Evolutionary conservation across 305 asterid species (phyloP).

Genomic region (Rubia balearica): DNA sequence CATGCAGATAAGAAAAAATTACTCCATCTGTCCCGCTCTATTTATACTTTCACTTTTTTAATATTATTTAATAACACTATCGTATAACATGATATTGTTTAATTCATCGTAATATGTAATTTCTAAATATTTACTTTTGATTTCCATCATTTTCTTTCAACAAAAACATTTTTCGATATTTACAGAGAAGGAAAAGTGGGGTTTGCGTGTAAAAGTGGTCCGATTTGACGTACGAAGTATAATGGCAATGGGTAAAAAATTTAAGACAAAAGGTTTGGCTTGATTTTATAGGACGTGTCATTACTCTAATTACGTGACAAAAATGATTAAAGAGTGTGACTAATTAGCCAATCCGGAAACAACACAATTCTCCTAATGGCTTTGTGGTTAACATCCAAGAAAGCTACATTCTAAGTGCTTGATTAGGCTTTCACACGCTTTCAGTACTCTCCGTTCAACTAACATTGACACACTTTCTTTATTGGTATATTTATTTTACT

Average conservation of each 20-base stretch:
- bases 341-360: background rate
- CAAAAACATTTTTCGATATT: too few species aligned
- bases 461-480: too few species aligned
- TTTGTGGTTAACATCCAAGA: background rate
- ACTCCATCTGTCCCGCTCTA: too few species aligned
- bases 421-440: constrained; percentile 4
- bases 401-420: background rate
- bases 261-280: background rate
- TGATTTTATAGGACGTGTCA: background rate
- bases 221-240: background rate
- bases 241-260: background rate
- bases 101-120: too few species aligned
- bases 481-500: too few species aligned
- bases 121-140: too few species aligned
- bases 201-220: background rate
- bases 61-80: too few species aligned
- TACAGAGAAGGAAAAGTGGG: too few species aligned
- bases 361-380: background rate
- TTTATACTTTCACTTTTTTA: too few species aligned
- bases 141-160: too few species aligned
- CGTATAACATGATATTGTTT: too few species aligned
- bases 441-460: background rate
- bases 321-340: background rate
- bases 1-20: too few species aligned
- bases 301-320: background rate